These are phyloP conservation scores for Pulveroboletus sp. DNA, from an alignment of 768 basidiomycete genomes.

Conservation along the genomic window DNA sequence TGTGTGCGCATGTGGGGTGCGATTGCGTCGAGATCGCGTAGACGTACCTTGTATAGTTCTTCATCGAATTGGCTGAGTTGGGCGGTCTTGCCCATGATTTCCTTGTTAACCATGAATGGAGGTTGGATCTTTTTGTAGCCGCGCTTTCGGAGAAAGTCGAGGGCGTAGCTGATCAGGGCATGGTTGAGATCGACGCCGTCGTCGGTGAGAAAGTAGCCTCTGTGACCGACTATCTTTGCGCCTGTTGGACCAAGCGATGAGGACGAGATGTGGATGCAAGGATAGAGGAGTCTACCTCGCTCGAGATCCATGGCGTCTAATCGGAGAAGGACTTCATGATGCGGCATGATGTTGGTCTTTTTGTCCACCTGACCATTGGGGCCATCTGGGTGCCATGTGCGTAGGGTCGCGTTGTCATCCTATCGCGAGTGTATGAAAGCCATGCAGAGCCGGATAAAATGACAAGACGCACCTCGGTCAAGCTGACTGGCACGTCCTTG, in stretches of 20 bases:
- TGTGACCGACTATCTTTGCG: slow-evolving; percentile 90
- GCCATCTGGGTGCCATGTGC: slow-evolving; percentile 85
- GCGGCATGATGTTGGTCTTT: slow-evolving; percentile 82
- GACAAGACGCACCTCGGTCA: slow-evolving; percentile 68
- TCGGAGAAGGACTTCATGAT: slow-evolving; percentile 93
- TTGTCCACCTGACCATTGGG: slow-evolving; percentile 69
- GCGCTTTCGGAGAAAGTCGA: slow-evolving; percentile 83
- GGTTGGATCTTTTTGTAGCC: slow-evolving; percentile 94
- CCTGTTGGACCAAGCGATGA: slow-evolving; percentile 42
- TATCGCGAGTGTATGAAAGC: slow-evolving; percentile 27
- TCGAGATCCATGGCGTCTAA: slow-evolving; percentile 97
- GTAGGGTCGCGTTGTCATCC: slow-evolving; percentile 86
- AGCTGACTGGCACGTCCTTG: slow-evolving; percentile 77
- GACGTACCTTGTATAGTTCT: slow-evolving; percentile 87
- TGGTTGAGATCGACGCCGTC: slow-evolving; percentile 98
- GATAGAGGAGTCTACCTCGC: slow-evolving; percentile 53
- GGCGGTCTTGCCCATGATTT: slow-evolving; percentile 95
- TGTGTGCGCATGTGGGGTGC: slow-evolving; percentile 19
- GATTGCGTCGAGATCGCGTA: not conserved
- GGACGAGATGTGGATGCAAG: not conserved
- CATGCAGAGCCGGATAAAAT: not conserved
- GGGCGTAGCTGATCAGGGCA: slow-evolving; percentile 90
- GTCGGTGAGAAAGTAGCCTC: slow-evolving; percentile 94
- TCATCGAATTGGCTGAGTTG: slow-evolving; percentile 99
- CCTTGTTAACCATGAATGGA: slow-evolving; percentile 98